Base-by-base conservation (phyloP, 139 green algal genomes). In the Pycnococcus provasolii region DNA sequence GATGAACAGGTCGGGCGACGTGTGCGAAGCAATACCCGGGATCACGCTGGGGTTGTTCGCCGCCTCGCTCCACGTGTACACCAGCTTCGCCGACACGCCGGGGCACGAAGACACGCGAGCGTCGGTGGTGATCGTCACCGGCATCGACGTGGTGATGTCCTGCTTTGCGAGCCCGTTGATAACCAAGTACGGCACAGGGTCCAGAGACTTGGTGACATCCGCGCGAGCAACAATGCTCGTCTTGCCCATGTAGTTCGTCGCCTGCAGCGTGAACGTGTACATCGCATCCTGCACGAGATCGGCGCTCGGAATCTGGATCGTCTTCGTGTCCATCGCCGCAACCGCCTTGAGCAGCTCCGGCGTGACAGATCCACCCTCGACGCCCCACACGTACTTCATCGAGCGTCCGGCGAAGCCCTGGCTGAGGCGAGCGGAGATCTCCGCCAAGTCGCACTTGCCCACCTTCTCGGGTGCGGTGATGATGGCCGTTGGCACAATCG, bases 231-330 rank as follows among this genome's bases (percentile, higher is more conserved):
- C 15, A 9, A 13, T 13, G 57, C 15, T 45, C 9, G 57, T 63
- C 57, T 63, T 63, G 9, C n/a, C 15, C 15, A 63, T 13, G 26
- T 42, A 63, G 57, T 63, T 63, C n/a, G 57, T 45, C 57, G 15
- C 57, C 15, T 9, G 8, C 8, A 63, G 57, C 57, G n/a, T 63
- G 57, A 63, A 45, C n/a, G 11, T 42, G 15, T 26, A 26, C 57
- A 13, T 63, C 15, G 57, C n/a, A 40, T 63, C 57, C n/a, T 39
- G 15, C 57, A 13, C 13, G 50, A 55, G 57, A 9, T 39, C 9
- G 57, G n/a, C 9, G 57, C 9, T 39, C 8, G 13, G 13, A 13
- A 26, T 63, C 57, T 45, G n/a, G n/a, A 40, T 63, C 57, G n/a
- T 45, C 15, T 13, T 13, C 9, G 57, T 13, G 57, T 9, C 57